Evolutionary conservation across 495 filamentous ascomycete genomes (phyloP), one percentile per base, ranked within the genome.

Genomic region (Aspergillus sclerotioniger): DNA sequence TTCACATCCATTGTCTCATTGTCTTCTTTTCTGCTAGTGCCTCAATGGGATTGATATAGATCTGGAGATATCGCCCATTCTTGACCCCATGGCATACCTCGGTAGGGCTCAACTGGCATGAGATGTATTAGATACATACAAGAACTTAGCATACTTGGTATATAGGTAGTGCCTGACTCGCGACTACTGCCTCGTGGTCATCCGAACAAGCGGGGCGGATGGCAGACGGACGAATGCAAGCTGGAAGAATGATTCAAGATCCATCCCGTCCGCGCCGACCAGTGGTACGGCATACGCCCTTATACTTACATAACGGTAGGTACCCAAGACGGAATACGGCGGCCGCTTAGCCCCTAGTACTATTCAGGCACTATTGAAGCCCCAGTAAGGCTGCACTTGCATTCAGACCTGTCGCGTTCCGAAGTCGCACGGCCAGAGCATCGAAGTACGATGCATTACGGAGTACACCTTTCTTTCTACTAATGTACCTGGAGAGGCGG

Each of bases 331-430:
- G 44, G 44, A 47, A 12, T 19, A 49, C 46, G 51, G 39, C 45
- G 37, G 20, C 48, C 21, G 16, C 28, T n/a, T 21, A 15, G 21
- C 20, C 16, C 47, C 28, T 47, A 37, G 56, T 39, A 52, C 35
- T 21, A 50, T 39, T 46, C 15, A 35, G 49, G 49, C 28, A n/a
- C 31, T 35, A 41, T 29, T 52, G 35, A 43, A 62, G 59, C 59
- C 62, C 59, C 54, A 56, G 63, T 62, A 66, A 66, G 63, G 60
- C 60, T 62, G 51, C 29, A 33, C 55, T 47, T 33, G 54, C 33
- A 41, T 51, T 39, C 44, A 57, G 33, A 44, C 54, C 39, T 46
- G 19, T 39, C 35, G 45, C 33, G 17, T 43, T 29, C 37, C 28
- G 33, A 55, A 39, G 43, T 55, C 48, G n/a, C 33, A 52, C 35